phyloP scores from a whole-genome alignment of 495 filamentous ascomycete species.

The Pseudomonodictys pantanalensis region DNA sequence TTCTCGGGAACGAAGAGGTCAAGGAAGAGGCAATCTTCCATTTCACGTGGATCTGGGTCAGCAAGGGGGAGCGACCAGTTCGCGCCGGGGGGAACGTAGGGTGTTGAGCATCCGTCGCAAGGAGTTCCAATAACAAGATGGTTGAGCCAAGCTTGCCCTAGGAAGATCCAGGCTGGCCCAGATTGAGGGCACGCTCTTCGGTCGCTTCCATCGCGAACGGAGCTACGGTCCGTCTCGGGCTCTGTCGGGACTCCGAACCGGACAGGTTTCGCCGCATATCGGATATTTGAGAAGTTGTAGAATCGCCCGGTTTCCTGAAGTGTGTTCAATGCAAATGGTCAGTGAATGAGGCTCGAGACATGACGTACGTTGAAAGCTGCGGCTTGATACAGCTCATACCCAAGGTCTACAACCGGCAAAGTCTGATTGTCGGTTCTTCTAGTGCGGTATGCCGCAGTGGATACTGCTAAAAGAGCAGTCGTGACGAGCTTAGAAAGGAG shows the following conservation, averaged over 20 bases:
- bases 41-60: slow-evolving; percentile 45
- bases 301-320: slow-evolving; percentile 35
- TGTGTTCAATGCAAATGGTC: neutral
- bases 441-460: slow-evolving; percentile 1
- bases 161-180: slow-evolving; percentile 44
- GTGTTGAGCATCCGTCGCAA: slow-evolving; percentile 37
- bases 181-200: slow-evolving; percentile 54
- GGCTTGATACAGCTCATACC: slow-evolving; percentile 52
- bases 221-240: slow-evolving; percentile 37
- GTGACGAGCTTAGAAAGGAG: neutral
- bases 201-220: slow-evolving; percentile 47
- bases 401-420: slow-evolving; percentile 51
- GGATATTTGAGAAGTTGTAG: slow-evolving; percentile 61
- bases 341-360: neutral
- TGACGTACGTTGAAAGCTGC: slow-evolving; percentile 45
- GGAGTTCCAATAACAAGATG: slow-evolving; percentile 36
- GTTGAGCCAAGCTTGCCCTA: slow-evolving; percentile 41
- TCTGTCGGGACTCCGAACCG: slow-evolving; percentile 50
- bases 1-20: slow-evolving; percentile 42
- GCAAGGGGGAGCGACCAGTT: slow-evolving; percentile 14
- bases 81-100: slow-evolving; percentile 29
- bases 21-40: slow-evolving; percentile 59
- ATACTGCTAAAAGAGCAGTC: neutral
- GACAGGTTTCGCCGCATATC: slow-evolving; percentile 56
- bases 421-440: neutral